Percentiles rank a stretch among this genome's conserved stretches.
Evolutionary conservation across 768 basidiomycete genomes (phyloP).

Genomic region (Agrocybe pediades): DNA sequence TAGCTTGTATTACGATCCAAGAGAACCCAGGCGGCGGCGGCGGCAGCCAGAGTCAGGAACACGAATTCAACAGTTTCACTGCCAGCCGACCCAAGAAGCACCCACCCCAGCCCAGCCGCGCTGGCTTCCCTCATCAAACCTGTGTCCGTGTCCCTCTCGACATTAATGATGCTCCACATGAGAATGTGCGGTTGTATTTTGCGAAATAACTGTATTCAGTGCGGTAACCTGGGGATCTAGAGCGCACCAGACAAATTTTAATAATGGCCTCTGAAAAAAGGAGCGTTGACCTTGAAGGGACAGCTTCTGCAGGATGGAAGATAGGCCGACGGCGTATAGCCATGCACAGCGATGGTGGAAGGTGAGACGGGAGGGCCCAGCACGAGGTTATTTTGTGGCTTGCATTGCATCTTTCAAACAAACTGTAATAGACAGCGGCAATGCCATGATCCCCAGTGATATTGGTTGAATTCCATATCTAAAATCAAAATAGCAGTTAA

Average conservation of each 20-base stretch:
- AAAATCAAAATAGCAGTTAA: neutral
- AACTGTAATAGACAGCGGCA: neutral
- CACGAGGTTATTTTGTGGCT: too few species aligned
- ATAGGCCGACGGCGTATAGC: too few species aligned
- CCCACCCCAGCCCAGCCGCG: neutral
- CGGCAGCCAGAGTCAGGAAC: neutral
- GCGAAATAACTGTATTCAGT: neutral
- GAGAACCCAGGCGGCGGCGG: too few species aligned
- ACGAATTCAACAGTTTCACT: neutral
- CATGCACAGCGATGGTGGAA: too few species aligned
- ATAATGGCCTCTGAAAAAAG: neutral
- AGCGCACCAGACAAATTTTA: neutral
- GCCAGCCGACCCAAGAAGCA: neutral
- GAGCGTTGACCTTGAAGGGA: neutral
- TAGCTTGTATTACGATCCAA: too few species aligned
- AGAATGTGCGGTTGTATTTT: slow-evolving; percentile 13
- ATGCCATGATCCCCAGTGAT: neutral
- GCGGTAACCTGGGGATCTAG: neutral
- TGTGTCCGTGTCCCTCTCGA: neutral
- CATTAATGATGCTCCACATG: slow-evolving; percentile 28
- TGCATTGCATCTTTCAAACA: neutral
- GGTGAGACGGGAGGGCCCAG: too few species aligned
- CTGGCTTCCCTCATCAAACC: neutral
- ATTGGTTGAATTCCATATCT: neutral
- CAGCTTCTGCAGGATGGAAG: too few species aligned